These are phyloP conservation scores for Dichotomopilus funicola DNA, from an alignment of 2,329 filamentous ascomycete species.

Conservation along the genomic window DNA sequence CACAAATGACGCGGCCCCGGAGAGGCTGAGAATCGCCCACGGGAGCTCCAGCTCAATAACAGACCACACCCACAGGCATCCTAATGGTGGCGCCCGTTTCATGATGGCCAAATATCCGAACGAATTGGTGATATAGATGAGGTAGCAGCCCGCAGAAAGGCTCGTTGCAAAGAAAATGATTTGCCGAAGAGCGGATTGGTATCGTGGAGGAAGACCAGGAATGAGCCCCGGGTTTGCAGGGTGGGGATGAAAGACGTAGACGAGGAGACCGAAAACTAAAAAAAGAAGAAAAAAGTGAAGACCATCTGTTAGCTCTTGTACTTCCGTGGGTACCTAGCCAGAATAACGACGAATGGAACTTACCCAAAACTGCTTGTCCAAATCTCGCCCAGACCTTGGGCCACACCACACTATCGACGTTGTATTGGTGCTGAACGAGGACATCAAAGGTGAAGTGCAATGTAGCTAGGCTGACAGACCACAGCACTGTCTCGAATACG, in stretches of 20 bases:
- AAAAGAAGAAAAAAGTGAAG: too few relatives aligned
- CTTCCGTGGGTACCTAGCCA: too few relatives aligned
- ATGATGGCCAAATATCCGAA: slow-evolving; percentile 80
- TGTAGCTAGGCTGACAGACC: slow-evolving; percentile 58
- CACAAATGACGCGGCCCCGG: slow-evolving; percentile 39
- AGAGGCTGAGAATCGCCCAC: slow-evolving; percentile 54
- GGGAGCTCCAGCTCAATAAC: slow-evolving; percentile 76
- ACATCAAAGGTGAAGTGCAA: slow-evolving; percentile 74
- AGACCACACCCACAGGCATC: slow-evolving; percentile 88
- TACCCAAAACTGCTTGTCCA: slow-evolving; percentile 47
- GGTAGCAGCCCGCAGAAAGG: slow-evolving; percentile 62
- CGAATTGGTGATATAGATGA: slow-evolving; percentile 75
- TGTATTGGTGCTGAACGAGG: slow-evolving; percentile 72
- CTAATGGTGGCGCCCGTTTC: slow-evolving; percentile 84
- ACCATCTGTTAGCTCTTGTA: too few relatives aligned
- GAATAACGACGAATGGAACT: slow-evolving; percentile 14
- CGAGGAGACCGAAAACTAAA: slow-evolving; percentile 48
- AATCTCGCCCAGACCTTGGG: slow-evolving; percentile 46
- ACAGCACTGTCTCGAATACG: slow-evolving; percentile 50
- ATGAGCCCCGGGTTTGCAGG: slow-evolving; percentile 42
- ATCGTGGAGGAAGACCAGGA: slow-evolving; percentile 41
- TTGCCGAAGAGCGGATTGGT: slow-evolving; percentile 47
- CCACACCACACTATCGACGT: slow-evolving; percentile 56
- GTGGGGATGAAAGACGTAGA: slow-evolving; percentile 53
- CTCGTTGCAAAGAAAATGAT: slow-evolving; percentile 58